Conservation (phyloP, 2,329 filamentous ascomycete genomes). For the Periglandula ipomoeae region DNA sequence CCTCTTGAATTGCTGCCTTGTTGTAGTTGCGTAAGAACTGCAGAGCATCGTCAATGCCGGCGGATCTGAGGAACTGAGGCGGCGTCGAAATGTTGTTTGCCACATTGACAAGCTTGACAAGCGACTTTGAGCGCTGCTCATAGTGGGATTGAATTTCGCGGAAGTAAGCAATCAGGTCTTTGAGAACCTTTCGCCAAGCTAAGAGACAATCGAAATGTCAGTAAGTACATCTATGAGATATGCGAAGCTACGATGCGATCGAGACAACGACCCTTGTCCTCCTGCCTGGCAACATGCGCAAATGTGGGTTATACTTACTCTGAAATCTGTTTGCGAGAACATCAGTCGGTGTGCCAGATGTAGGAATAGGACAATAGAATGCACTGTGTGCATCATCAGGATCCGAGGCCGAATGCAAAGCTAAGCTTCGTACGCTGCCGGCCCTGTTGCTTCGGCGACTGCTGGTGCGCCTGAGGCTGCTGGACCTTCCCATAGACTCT, state of each 20-base stretch:
- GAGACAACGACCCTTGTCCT: too few relatives aligned
- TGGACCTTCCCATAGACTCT: slow-evolving; percentile 61
- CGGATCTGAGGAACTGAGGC: slow-evolving; percentile 64
- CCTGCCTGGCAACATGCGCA: too few relatives aligned
- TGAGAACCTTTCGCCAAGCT: slow-evolving; percentile 94
- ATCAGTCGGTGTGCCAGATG: slow-evolving; percentile 78
- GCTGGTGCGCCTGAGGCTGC: slow-evolving; percentile 67
- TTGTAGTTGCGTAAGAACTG: slow-evolving; percentile 76
- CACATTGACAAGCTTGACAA: slow-evolving; percentile 74
- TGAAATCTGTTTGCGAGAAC: slow-evolving; percentile 81
- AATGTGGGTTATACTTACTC: slow-evolving; percentile 55
- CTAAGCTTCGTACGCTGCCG: slow-evolving; percentile 76
- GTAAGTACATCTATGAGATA: not conserved
- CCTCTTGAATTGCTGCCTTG: slow-evolving; percentile 67
- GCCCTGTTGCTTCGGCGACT: slow-evolving; percentile 77
- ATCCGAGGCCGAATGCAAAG: slow-evolving; percentile 58
- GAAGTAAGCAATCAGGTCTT: slow-evolving; percentile 90
- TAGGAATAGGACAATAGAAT: slow-evolving; percentile 85
- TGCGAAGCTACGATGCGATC: not conserved
- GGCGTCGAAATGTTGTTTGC: slow-evolving; percentile 73
- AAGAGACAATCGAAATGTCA: slow-evolving; percentile 4
- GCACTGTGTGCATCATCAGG: slow-evolving; percentile 69
- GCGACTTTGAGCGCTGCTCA: slow-evolving; percentile 72
- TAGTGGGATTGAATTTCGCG: slow-evolving; percentile 85
- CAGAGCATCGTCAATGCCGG: slow-evolving; percentile 81